Conservation (phyloP, 2,329 filamentous ascomycete genomes). For the Canariomyces notabilis region DNA sequence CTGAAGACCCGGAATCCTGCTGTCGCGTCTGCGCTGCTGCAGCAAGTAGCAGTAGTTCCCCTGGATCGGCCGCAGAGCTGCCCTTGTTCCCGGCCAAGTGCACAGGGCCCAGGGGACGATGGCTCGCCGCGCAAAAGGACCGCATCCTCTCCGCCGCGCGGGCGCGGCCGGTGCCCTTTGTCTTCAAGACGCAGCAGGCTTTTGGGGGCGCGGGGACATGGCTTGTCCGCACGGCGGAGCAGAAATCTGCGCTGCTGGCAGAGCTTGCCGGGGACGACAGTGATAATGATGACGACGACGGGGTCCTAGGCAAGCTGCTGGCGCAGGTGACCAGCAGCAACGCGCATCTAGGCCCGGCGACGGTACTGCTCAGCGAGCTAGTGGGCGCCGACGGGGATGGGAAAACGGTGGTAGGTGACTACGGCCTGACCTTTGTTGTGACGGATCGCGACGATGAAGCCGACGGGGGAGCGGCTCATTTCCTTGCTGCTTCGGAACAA, state of each 20-base stretch:
- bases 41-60: background rate
- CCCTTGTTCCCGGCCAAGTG: conserved; percentile 28
- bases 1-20: conserved; percentile 19
- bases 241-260: conserved; percentile 25
- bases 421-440: conserved; percentile 34
- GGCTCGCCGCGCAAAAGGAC: conserved; percentile 28
- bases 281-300: conserved; percentile 6
- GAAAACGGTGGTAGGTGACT: conserved; percentile 17
- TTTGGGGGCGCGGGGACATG: conserved; percentile 36
- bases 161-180: conserved; percentile 30
- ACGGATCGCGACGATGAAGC: too few species aligned
- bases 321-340: conserved; percentile 30
- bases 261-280: conserved; percentile 16
- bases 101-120: conserved; percentile 26
- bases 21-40: conserved; percentile 24
- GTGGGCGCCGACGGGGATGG: conserved; percentile 28
- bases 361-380: conserved; percentile 31
- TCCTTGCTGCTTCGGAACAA: conserved; percentile 33
- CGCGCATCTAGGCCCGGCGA: conserved; percentile 29
- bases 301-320: conserved; percentile 29
- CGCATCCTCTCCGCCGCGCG: conserved; percentile 25
- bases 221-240: conserved; percentile 26
- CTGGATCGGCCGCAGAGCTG: too few species aligned
- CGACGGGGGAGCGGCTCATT: conserved; percentile 24
- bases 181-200: conserved; percentile 35